Percentiles rank a stretch among this genome's conserved stretches.
Evolutionary conservation across 805 yeast genomes (phyloP).

Genomic region (Pichia insulana): DNA sequence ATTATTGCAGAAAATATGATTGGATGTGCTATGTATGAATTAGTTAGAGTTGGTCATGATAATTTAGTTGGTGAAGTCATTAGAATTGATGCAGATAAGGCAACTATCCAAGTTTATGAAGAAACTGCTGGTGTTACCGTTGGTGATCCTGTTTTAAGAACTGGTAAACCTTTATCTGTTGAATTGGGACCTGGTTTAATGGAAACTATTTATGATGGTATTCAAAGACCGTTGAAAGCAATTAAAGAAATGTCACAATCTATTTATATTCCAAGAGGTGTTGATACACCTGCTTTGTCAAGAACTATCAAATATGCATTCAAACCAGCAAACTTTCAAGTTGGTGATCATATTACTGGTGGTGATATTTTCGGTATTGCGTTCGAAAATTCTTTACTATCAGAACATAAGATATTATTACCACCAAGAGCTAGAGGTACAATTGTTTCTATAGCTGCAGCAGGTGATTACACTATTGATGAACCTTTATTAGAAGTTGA

Average conservation of each 20-base stretch:
- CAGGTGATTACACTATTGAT: slow-evolving; percentile 87
- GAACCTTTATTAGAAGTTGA: slow-evolving; percentile 89
- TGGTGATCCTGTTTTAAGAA: slow-evolving; percentile 97
- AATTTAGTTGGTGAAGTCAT: slow-evolving; percentile 97
- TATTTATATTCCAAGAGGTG: slow-evolving; percentile 97
- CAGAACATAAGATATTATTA: slow-evolving; percentile 86
- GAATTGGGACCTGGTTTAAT: slow-evolving; percentile 98
- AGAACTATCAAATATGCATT: slow-evolving; percentile 80
- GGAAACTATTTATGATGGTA: slow-evolving; percentile 99
- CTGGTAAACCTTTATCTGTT: slow-evolving; percentile 98
- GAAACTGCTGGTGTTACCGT: slow-evolving; percentile 99
- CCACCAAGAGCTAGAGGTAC: slow-evolving; percentile 99
- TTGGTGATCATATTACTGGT: slow-evolving; percentile 96
- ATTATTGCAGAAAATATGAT: slow-evolving; percentile 97
- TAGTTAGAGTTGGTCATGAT: slow-evolving; percentile 96
- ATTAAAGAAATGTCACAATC: slow-evolving; percentile 82
- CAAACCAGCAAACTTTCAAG: slow-evolving; percentile 67
- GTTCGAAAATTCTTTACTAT: slow-evolving; percentile 85
- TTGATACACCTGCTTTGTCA: slow-evolving; percentile 89
- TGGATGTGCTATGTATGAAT: slow-evolving; percentile 99
- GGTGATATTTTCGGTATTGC: slow-evolving; percentile 95
- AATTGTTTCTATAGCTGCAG: slow-evolving; percentile 75
- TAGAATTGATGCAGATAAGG: slow-evolving; percentile 92
- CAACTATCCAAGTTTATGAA: slow-evolving; percentile 97
- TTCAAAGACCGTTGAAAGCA: slow-evolving; percentile 95